These are phyloP conservation scores for Curvularia spicifera DNA, from an alignment of 2,329 filamentous ascomycete species.

Conservation along the genomic window DNA sequence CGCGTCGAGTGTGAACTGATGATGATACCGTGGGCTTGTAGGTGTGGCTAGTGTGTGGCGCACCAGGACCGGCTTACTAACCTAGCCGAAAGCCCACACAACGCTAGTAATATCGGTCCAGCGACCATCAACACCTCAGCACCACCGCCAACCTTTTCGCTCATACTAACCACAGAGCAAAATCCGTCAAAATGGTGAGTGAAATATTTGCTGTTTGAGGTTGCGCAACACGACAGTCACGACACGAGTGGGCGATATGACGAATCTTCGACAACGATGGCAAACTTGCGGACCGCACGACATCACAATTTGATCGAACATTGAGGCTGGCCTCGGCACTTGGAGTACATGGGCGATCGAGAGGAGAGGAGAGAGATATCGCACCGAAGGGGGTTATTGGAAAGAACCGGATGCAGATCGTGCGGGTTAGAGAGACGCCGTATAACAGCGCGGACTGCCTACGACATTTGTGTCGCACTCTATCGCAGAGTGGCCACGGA, in stretches of 20 bases:
- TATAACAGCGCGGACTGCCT: background rate
- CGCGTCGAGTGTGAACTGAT: background rate
- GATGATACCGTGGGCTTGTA: background rate
- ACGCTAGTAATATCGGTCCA: constrained; percentile 35
- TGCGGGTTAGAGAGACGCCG: background rate
- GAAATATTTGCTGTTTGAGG: constrained; percentile 4
- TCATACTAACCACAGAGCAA: constrained; percentile 45
- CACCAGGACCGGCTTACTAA: constrained; percentile 27
- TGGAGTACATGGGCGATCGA: background rate
- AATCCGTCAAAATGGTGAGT: constrained; percentile 53
- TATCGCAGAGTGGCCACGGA: too few species aligned
- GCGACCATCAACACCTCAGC: constrained; percentile 35
- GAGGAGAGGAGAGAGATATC: background rate
- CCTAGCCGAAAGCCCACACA: constrained; percentile 43
- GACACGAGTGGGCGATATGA: constrained; percentile 37
- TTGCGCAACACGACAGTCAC: constrained; percentile 25
- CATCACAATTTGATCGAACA: constrained; percentile 5
- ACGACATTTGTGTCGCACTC: background rate
- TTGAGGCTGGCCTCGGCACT: constrained; percentile 4
- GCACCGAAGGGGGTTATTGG: background rate
- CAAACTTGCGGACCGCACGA: constrained; percentile 25
- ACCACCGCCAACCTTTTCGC: constrained; percentile 45
- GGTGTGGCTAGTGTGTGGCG: constrained; percentile 27
- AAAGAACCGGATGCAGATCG: background rate
- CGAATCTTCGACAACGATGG: constrained; percentile 29